Conservation (phyloP, 2,329 filamentous ascomycete species). For the Trichoderma asperellum region DNA sequence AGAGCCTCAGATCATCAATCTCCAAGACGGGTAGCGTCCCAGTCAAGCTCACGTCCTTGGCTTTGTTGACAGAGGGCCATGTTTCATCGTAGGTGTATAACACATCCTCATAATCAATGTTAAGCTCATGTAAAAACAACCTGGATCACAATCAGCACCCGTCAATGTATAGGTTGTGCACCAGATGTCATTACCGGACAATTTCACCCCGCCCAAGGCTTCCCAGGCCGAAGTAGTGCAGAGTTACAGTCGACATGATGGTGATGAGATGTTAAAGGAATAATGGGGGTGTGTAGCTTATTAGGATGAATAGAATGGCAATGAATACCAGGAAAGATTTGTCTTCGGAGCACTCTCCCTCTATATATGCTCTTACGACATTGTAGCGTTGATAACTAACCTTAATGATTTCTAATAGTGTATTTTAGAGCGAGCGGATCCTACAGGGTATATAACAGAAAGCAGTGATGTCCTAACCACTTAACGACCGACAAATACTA, state of each 20-base stretch:
- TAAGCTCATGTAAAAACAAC: conserved; percentile 28
- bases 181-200: neutral
- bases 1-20: conserved; percentile 41
- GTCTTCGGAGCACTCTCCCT: neutral
- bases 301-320: neutral
- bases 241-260: neutral
- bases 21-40: conserved; percentile 43
- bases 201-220: conserved; percentile 20
- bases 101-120: conserved; percentile 35
- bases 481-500: neutral
- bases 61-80: conserved; percentile 35
- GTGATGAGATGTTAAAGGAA: neutral
- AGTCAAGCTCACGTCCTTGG: conserved; percentile 36
- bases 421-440: neutral
- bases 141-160: conserved; percentile 4
- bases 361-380: neutral
- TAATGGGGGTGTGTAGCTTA: neutral
- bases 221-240: conserved; percentile 19
- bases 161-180: neutral
- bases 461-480: neutral
- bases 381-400: neutral
- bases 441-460: neutral
- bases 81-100: conserved; percentile 37
- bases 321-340: neutral
- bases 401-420: conserved; percentile 15